These are phyloP conservation scores for Spathaspora boniae DNA, from an alignment of 805 yeast genomes.

Conservation along the genomic window DNA sequence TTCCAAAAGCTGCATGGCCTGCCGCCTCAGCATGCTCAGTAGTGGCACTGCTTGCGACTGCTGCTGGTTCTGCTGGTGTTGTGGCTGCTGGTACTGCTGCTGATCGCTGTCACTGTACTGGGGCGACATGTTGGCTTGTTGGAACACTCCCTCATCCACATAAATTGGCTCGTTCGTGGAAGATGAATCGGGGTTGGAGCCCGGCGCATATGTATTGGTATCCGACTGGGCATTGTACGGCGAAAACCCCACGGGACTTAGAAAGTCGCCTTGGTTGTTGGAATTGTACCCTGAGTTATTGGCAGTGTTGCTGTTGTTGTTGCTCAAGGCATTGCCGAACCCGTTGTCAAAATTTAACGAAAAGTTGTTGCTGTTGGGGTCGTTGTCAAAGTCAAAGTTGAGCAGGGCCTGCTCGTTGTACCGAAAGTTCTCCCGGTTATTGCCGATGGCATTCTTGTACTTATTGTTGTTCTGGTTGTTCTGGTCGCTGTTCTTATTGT, in stretches of 20 bases:
- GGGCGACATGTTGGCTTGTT: slow-evolving; percentile 9
- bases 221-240: slow-evolving; percentile 6
- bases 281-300: slow-evolving; percentile 7
- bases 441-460: background rate
- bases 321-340: background rate
- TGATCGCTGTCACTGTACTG: no score
- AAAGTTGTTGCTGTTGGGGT: no score
- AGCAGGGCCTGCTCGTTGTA: no score
- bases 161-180: slow-evolving; percentile 27
- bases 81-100: no score
- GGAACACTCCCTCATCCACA: slow-evolving; percentile 18
- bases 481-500: background rate
- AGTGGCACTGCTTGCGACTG: no score
- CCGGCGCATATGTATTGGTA: slow-evolving; percentile 3
- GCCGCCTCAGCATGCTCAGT: no score
- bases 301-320: slow-evolving; percentile 1
- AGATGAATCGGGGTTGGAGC: slow-evolving; percentile 15
- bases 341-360: no score
- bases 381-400: no score
- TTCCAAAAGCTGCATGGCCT: no score
- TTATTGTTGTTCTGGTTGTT: slow-evolving; percentile 1
- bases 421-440: no score
- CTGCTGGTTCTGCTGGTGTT: no score
- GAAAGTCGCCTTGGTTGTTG: slow-evolving; percentile 8
- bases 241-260: slow-evolving; percentile 10